Conservation (phyloP, 345 rosid species). For the Eucalyptus curtisii region DNA sequence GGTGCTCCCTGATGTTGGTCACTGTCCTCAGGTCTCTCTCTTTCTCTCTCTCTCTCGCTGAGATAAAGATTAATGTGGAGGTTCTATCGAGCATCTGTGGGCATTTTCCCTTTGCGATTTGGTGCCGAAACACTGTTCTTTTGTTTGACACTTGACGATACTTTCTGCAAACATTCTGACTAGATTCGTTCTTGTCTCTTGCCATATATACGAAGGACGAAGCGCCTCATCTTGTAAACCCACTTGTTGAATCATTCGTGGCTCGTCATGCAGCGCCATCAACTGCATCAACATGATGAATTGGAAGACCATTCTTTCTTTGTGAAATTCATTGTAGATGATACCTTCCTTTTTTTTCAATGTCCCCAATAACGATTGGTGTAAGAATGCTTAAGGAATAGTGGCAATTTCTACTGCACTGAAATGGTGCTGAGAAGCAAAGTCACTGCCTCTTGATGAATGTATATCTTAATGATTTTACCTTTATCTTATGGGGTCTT, state of each 20-base stretch:
- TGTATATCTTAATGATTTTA: not conserved
- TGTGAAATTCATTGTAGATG: not conserved
- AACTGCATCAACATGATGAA: not conserved
- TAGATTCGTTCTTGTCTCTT: not conserved
- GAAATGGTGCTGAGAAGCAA: not conserved
- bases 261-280: constrained; percentile 26
- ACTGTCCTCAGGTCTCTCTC: constrained; percentile 81
- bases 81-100: not conserved
- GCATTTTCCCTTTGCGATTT: not conserved
- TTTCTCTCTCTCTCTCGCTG: not conserved
- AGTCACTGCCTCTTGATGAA: not conserved
- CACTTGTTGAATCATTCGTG: constrained; percentile 72
- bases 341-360: not conserved
- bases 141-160: not conserved
- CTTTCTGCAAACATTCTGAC: not conserved
- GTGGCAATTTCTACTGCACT: not conserved
- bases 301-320: not conserved
- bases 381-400: not conserved
- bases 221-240: constrained; percentile 83
- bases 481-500: not conserved
- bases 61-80: not conserved
- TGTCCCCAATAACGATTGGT: not conserved
- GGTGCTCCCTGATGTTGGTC: constrained; percentile 69
- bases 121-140: not conserved
- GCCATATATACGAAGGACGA: constrained; percentile 34